Conservation (phyloP, 352 stramenopile genomes). For the Phytophthora palmivora region DNA sequence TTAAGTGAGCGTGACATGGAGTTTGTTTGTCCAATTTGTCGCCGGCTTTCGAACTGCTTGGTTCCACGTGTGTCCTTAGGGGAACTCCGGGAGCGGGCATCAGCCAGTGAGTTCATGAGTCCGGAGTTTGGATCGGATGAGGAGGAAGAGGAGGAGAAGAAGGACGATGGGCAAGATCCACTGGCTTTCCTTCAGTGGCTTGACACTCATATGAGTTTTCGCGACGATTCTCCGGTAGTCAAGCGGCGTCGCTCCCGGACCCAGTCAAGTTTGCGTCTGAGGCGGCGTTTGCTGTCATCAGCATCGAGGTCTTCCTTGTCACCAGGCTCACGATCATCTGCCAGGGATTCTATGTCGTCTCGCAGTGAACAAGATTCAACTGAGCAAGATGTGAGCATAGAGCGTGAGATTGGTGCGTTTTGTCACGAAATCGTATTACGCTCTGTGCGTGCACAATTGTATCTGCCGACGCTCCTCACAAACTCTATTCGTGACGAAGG, state of each 20-base stretch:
- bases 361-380: conserved; percentile 15
- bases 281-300: conserved; percentile 39
- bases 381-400: conserved; percentile 41
- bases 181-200: conserved; percentile 59
- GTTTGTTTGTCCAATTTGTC: conserved; percentile 83
- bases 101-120: conserved; percentile 19
- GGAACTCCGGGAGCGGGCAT: conserved; percentile 19
- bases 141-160: conserved; percentile 52
- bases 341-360: conserved; percentile 16
- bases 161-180: conserved; percentile 44
- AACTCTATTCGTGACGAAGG: conserved; percentile 51
- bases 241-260: conserved; percentile 49
- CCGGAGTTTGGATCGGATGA: conserved; percentile 33
- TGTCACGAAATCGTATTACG: conserved; percentile 60
- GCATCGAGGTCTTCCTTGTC: conserved; percentile 42
- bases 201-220: conserved; percentile 60
- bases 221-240: conserved; percentile 45
- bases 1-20: conserved; percentile 74
- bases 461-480: conserved; percentile 61
- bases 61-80: conserved; percentile 50
- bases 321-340: conserved; percentile 28
- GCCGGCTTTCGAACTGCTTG: conserved; percentile 78
- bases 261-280: conserved; percentile 47
- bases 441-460: conserved; percentile 49
- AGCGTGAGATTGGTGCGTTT: conserved; percentile 61